Conservation (phyloP, 768 basidiomycete species). For the Chalciporus piperatus region DNA sequence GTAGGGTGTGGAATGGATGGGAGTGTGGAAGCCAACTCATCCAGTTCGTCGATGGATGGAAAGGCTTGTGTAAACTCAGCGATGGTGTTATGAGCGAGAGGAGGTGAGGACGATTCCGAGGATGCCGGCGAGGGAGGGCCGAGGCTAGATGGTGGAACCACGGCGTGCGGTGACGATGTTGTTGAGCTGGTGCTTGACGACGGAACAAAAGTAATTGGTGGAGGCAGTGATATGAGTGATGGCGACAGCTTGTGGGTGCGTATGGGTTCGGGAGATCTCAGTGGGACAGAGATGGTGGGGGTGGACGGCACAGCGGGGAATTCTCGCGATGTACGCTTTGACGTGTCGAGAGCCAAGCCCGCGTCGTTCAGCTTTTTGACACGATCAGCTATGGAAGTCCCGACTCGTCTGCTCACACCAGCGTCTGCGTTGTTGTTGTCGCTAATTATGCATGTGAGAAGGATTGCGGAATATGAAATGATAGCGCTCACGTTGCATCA, state of each 20-base stretch:
- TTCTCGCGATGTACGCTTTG: constrained; percentile 61
- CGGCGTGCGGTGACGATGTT: constrained; percentile 52
- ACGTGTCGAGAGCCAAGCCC: constrained; percentile 58
- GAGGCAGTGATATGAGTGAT: constrained; percentile 29
- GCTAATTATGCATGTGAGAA: constrained; percentile 10
- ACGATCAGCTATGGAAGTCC: constrained; percentile 79
- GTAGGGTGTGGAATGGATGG: constrained; percentile 47
- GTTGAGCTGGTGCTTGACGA: constrained; percentile 31
- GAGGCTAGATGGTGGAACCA: constrained; percentile 68
- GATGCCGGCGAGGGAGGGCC: constrained; percentile 77
- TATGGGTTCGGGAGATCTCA: constrained; percentile 30
- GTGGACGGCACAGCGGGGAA: constrained; percentile 37
- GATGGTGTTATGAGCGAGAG: constrained; percentile 37
- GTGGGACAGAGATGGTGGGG: constrained; percentile 17
- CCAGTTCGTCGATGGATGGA: constrained; percentile 74
- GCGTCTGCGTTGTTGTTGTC: constrained; percentile 20
- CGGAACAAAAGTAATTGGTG: constrained; percentile 11
- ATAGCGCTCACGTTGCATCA: constrained; percentile 27
- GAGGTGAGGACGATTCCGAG: constrained; percentile 64
- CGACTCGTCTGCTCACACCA: constrained; percentile 43
- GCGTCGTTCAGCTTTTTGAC: constrained; percentile 70
- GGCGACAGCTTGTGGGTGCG: constrained; percentile 41
- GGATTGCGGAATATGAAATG: constrained; percentile 1
- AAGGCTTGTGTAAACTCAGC: constrained; percentile 65
- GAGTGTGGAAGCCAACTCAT: constrained; percentile 50